Conservation (phyloP, 2,329 filamentous ascomycete species). For the Pyricularia sp. region DNA sequence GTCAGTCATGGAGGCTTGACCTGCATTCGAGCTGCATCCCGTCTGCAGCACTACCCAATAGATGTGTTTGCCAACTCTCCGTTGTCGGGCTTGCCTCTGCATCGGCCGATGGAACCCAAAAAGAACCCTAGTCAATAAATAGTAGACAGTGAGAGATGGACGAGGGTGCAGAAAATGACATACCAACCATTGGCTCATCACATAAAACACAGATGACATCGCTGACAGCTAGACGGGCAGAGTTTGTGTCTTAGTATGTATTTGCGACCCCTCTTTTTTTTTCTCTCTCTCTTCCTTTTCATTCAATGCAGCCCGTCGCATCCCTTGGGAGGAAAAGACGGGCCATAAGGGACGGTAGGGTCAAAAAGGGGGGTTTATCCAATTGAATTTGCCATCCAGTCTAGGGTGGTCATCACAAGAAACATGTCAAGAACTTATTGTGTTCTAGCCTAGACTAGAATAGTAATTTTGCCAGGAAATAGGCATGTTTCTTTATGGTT, state of each 20-base stretch:
- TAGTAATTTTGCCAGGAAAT: not conserved
- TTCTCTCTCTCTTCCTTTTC: not conserved
- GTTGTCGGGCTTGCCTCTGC: not conserved
- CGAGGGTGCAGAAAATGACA: not conserved
- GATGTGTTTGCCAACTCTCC: not conserved
- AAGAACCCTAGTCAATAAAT: not conserved
- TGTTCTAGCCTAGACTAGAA: too few species aligned
- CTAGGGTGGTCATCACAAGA: not conserved
- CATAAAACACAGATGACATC: not conserved
- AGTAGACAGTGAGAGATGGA: not conserved
- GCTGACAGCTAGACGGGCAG: not conserved
- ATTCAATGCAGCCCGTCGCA: not conserved
- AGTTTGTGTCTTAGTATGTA: not conserved
- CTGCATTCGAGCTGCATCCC: conserved; percentile 1
- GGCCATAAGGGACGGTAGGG: not conserved
- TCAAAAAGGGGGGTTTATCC: not conserved
- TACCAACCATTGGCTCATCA: not conserved
- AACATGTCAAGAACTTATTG: not conserved
- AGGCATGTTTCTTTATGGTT: not conserved
- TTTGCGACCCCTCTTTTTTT: not conserved
- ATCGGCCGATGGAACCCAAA: not conserved
- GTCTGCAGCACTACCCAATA: not conserved
- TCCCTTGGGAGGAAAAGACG: not conserved
- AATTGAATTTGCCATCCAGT: not conserved
- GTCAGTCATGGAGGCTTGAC: not conserved